phyloP scores from a whole-genome alignment of 2,329 filamentous ascomycete genomes.

The Venturia pyrina region DNA sequence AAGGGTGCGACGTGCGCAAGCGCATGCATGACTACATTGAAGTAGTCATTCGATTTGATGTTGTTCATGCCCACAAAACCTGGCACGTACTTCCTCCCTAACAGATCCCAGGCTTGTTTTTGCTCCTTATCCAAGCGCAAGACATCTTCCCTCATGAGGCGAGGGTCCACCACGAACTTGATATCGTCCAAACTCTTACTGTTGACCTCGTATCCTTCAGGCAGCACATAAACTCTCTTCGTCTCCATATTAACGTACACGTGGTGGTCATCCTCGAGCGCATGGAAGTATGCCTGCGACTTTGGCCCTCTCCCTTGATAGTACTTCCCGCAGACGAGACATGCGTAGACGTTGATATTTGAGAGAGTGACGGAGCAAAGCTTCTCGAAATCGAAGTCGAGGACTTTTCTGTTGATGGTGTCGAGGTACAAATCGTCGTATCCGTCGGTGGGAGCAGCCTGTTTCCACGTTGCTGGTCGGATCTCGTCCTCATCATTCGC shows the following conservation, averaged over 20 bases:
- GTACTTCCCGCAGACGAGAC: constrained; percentile 95
- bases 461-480: constrained; percentile 45
- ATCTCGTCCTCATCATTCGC: constrained; percentile 27
- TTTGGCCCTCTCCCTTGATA: constrained; percentile 89
- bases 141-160: constrained; percentile 72
- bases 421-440: constrained; percentile 97
- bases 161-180: constrained; percentile 92
- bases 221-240: constrained; percentile 82
- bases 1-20: constrained; percentile 82
- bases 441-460: constrained; percentile 70
- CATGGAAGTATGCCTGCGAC: constrained; percentile 95
- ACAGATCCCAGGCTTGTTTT: constrained; percentile 62
- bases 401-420: constrained; percentile 83
- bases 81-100: constrained; percentile 76
- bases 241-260: constrained; percentile 97
- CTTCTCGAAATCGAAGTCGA: constrained; percentile 99
- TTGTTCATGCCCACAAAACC: constrained; percentile 99
- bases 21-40: constrained; percentile 89
- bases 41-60: constrained; percentile 98
- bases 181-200: constrained; percentile 95
- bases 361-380: constrained; percentile 91
- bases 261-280: constrained; percentile 89
- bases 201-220: constrained; percentile 93
- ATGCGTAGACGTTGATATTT: constrained; percentile 98
- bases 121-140: constrained; percentile 61